A percentile compares a stretch with the other conserved stretches of the same genome.
Conservation (phyloP, 495 filamentous ascomycete species). For the Staphylotrichum tortipilum region DNA sequence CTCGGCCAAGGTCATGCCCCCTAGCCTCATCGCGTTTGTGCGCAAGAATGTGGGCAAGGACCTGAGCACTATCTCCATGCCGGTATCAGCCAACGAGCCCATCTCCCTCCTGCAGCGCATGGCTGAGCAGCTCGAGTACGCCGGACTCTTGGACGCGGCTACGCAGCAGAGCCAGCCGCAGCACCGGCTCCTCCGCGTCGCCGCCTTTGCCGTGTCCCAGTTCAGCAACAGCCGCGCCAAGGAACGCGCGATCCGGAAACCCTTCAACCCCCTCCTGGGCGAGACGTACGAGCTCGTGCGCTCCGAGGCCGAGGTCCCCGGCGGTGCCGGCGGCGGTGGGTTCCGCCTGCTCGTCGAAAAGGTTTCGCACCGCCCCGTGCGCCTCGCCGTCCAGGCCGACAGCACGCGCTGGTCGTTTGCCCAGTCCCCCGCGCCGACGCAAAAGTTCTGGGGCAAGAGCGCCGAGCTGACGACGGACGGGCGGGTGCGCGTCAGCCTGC, state of each 20-base stretch:
- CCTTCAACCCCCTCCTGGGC: constrained; percentile 95
- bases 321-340: no score
- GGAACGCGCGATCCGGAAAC: constrained; percentile 90
- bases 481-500: constrained; percentile 61
- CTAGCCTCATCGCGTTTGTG: constrained; percentile 84
- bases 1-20: constrained; percentile 65
- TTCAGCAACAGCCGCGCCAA: constrained; percentile 72
- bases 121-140: constrained; percentile 85
- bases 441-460: constrained; percentile 98
- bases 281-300: constrained; percentile 92
- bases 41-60: constrained; percentile 98
- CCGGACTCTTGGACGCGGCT: constrained; percentile 70
- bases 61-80: constrained; percentile 91
- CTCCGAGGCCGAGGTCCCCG: constrained; percentile 60
- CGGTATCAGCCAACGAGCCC: constrained; percentile 92
- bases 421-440: constrained; percentile 77
- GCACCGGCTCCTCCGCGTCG: constrained; percentile 72
- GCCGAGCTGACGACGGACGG: constrained; percentile 89
- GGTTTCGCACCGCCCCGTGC: constrained; percentile 82
- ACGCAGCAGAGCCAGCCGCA: constrained; percentile 45
- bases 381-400: constrained; percentile 89
- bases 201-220: constrained; percentile 81
- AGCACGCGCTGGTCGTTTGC: constrained; percentile 71
- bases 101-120: constrained; percentile 78
- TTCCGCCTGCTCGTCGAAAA: constrained; percentile 91